Evolutionary conservation across 2,329 filamentous ascomycete genomes (phyloP), one percentile per base, ranked within the genome.

Genomic region (Talaromyces sp.): DNA sequence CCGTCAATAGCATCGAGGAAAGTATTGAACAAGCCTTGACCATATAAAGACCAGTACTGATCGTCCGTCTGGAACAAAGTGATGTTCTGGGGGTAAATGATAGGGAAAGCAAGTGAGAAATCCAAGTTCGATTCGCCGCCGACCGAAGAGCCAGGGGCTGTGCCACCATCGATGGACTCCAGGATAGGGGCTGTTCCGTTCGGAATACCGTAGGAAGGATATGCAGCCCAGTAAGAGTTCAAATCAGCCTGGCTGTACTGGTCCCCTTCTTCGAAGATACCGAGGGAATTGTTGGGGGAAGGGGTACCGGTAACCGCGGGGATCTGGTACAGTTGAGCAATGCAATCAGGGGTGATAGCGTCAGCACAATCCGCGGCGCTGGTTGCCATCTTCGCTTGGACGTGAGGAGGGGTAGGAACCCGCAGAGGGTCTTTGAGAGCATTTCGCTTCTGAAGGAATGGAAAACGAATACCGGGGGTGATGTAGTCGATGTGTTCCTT

Each of bases 301-400:
- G 72, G 69, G 18, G 74, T 70, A 7, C 72, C 72, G 2, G 69
- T 72, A 14, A 76, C 78, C 14, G 75, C 67, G 16, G 82, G 77
- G 57, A 80, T 78, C 2, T 74, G 69, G 67, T 82, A 83, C 21
- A 84, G 72, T 5, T 81, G 78, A 48, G 79, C 77, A 58, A 86
- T 77, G 67, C 85, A 88, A 46, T 79, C 78, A 0, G 84, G 83
- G 0, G 84, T 86, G 66, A 87, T 85, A 68, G 82, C 80, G 14
- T 73, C 72, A 66, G 83, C 80, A 69, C 86, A 88, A 44, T 70
- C 70, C 46, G 71, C 66, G 18, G 40, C 25, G 33, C 48, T 60
- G 5, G 12, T 12, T 2, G 31, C 9, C 21, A 55, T 35, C n/a
- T 28, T 33, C 11, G 25, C 25, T 42, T 31, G 16, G 5, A 61